Conservation (phyloP, 768 basidiomycete genomes). For the Psilocybe tampanensis region DNA sequence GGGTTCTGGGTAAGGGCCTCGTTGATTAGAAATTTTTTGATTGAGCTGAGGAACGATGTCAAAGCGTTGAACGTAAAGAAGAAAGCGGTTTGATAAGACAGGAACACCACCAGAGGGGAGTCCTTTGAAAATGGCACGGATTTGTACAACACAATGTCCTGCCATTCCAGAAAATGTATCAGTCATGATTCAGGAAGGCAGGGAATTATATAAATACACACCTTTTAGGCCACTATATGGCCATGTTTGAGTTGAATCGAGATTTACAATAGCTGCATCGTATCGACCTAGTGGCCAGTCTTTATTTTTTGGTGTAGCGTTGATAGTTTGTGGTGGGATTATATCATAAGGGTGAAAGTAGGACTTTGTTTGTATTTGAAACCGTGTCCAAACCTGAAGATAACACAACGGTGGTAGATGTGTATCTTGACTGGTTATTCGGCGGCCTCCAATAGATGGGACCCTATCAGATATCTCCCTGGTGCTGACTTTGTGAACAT, state of each 20-base stretch:
- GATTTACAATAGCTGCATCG: conserved; percentile 23
- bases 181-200: too few species aligned
- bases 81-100: too few species aligned
- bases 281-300: conserved; percentile 22
- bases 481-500: conserved; percentile 6
- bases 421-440: background rate
- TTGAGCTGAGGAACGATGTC: too few species aligned
- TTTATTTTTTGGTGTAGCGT: conserved; percentile 18
- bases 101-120: too few species aligned
- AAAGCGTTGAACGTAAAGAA: too few species aligned
- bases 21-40: too few species aligned
- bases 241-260: conserved; percentile 13
- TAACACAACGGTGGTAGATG: conserved; percentile 22
- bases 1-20: too few species aligned
- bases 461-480: background rate
- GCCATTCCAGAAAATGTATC: background rate
- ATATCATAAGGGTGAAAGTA: conserved; percentile 22
- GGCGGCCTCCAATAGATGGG: conserved; percentile 14
- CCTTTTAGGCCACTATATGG: conserved; percentile 22
- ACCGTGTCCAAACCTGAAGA: conserved; percentile 29
- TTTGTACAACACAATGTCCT: conserved; percentile 19
- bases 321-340: conserved; percentile 22
- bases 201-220: background rate
- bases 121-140: conserved; percentile 11
- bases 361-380: conserved; percentile 24